These are phyloP conservation scores for Prunus fruticosa DNA, from an alignment of 306 rosid species.

Conservation along the genomic window DNA sequence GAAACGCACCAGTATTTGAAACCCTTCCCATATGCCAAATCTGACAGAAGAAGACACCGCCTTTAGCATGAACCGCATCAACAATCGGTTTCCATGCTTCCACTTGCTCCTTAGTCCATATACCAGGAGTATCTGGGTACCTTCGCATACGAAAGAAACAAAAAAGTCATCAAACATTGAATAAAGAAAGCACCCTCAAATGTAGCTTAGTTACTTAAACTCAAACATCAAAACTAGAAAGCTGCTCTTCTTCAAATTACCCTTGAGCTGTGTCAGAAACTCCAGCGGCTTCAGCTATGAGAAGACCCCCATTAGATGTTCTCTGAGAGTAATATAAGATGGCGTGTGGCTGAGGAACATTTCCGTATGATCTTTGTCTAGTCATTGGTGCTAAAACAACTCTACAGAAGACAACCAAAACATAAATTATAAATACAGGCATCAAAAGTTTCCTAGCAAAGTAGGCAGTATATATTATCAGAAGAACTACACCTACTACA, in stretches of 20 bases:
- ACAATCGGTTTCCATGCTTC: conserved; percentile 55
- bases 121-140: conserved; percentile 38
- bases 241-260: conserved; percentile 17
- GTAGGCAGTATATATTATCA: too few relatives aligned
- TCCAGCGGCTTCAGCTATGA: conserved; percentile 47
- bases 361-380: conserved; percentile 38
- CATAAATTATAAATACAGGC: too few relatives aligned
- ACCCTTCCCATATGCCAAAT: conserved; percentile 37
- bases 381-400: conserved; percentile 63
- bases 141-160: neutral
- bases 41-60: conserved; percentile 39
- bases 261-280: conserved; percentile 53
- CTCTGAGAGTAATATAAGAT: conserved; percentile 66
- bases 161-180: neutral
- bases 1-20: conserved; percentile 31
- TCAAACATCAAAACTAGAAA: neutral
- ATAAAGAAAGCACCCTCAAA: neutral
- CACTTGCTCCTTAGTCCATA: conserved; percentile 52
- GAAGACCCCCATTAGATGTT: conserved; percentile 43
- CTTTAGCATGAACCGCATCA: conserved; percentile 50
- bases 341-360: conserved; percentile 67
- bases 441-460: too few relatives aligned
- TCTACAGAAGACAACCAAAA: conserved; percentile 19
- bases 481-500: too few relatives aligned
- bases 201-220: neutral